These are phyloP conservation scores for Coemansia sp. DNA, from an alignment of 192 early-diverging fungal species.

Conservation along the genomic window DNA sequence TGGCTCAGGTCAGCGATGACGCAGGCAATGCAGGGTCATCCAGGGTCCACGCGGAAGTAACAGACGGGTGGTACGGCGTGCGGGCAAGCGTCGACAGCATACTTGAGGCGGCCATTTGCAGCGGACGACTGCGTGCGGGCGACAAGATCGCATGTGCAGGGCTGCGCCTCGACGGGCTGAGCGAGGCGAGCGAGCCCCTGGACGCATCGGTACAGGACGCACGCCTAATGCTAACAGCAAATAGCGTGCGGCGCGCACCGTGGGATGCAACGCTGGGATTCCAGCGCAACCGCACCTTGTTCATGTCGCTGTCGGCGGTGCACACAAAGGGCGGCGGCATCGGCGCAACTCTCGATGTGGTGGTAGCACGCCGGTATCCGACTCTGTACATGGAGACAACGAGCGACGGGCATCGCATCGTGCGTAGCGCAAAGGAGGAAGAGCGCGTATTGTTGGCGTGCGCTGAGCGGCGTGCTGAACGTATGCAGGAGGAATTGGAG, in stretches of 20 bases:
- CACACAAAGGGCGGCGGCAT: constrained; percentile 27
- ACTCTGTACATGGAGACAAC: constrained; percentile 33
- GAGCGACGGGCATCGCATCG: constrained; percentile 15
- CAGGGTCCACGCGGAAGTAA: constrained; percentile 21
- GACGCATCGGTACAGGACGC: constrained; percentile 13
- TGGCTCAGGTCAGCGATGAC: too few species aligned
- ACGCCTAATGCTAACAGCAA: constrained; percentile 21
- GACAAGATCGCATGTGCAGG: constrained; percentile 46
- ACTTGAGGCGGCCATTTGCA: constrained; percentile 14
- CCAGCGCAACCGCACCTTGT: constrained; percentile 11
- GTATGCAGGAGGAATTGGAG: constrained; percentile 18
- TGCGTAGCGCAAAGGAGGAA: constrained; percentile 38
- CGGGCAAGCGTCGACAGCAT: constrained; percentile 20
- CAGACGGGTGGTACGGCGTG: constrained; percentile 49
- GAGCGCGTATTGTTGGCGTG: constrained; percentile 9
- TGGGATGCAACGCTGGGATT: constrained; percentile 47
- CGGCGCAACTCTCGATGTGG: constrained; percentile 39
- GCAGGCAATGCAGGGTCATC: too few species aligned
- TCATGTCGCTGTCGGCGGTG: constrained; percentile 31
- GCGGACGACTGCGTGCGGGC: constrained; percentile 27
- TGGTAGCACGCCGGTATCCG: constrained; percentile 42
- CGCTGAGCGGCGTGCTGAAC: constrained; percentile 7
- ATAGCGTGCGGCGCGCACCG: constrained; percentile 34
- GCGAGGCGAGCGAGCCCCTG: constrained; percentile 29
- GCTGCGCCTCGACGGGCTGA: constrained; percentile 13